Percentiles rank a stretch among this genome's conserved stretches.
Evolutionary conservation across 306 rosid genomes (phyloP).

Genomic region (Astragalus membranaceus): DNA sequence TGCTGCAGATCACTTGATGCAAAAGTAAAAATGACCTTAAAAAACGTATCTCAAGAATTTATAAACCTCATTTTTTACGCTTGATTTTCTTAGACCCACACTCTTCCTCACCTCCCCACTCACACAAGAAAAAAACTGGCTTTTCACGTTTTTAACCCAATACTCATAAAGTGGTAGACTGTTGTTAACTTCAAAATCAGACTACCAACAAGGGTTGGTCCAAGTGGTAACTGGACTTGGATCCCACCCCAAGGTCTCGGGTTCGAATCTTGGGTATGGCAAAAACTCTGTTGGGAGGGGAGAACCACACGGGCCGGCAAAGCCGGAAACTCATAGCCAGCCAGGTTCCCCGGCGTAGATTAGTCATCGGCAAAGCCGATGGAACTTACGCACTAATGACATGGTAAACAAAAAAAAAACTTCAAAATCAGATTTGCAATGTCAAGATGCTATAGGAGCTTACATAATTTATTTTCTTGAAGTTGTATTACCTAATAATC

Average conservation of each 20-base stretch:
- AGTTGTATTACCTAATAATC: conserved; percentile 1
- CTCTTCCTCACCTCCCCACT: not conserved
- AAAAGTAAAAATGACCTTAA: not conserved
- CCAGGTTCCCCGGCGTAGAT: no score
- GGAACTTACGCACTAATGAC: no score
- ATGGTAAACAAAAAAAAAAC: no score
- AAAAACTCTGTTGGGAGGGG: no score
- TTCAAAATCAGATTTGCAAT: not conserved
- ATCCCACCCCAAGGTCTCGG: no score
- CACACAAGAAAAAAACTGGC: not conserved
- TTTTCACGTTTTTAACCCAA: not conserved
- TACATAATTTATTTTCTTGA: not conserved
- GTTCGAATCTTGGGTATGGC: no score
- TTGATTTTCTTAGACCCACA: not conserved
- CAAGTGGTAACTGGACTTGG: no score
- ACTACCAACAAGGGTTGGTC: no score
- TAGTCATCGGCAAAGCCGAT: no score
- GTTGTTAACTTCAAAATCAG: not conserved
- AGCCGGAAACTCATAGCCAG: no score
- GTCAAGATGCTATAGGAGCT: not conserved
- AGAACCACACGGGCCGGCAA: no score
- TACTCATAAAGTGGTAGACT: not conserved
- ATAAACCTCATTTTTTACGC: not conserved
- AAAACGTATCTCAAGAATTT: not conserved
- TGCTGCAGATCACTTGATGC: not conserved